phyloP scores from a whole-genome alignment of 768 basidiomycete species.

The Russula griseocarnosa region DNA sequence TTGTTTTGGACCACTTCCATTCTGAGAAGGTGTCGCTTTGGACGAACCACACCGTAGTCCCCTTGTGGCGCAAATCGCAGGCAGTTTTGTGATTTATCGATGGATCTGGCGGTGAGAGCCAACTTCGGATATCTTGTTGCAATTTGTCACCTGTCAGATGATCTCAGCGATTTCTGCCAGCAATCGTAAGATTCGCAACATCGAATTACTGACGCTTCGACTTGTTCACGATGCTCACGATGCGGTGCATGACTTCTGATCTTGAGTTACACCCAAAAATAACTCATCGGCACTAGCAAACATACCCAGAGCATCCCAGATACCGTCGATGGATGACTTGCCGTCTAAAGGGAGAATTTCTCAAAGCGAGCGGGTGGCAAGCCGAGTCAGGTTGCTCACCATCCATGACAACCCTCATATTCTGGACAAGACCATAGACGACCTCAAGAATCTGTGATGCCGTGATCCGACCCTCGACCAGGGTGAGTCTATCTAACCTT shows the following conservation, averaged over 20 bases:
- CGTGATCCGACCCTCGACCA: neutral
- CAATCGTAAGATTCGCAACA: neutral
- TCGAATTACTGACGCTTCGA: neutral
- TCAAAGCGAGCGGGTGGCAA: neutral
- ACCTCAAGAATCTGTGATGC: neutral
- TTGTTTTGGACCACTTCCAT: neutral
- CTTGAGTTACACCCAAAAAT: neutral
- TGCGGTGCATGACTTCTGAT: neutral
- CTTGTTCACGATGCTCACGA: too few relatives aligned
- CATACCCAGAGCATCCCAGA: neutral
- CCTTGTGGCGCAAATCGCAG: neutral
- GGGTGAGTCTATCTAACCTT: slow-evolving; percentile 1
- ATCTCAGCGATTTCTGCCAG: neutral
- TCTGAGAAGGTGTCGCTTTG: neutral
- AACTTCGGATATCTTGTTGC: neutral
- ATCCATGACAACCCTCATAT: neutral
- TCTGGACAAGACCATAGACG: neutral
- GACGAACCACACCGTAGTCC: neutral
- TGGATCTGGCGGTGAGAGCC: neutral
- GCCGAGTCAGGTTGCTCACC: neutral
- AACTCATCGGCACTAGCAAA: neutral
- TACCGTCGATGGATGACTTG: neutral
- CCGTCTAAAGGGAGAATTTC: neutral
- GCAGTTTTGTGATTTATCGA: neutral
- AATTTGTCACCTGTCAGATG: neutral